These are phyloP conservation scores for Zymoseptoria tritici DNA, from an alignment of 2,329 filamentous ascomycete species.

Conservation along the genomic window DNA sequence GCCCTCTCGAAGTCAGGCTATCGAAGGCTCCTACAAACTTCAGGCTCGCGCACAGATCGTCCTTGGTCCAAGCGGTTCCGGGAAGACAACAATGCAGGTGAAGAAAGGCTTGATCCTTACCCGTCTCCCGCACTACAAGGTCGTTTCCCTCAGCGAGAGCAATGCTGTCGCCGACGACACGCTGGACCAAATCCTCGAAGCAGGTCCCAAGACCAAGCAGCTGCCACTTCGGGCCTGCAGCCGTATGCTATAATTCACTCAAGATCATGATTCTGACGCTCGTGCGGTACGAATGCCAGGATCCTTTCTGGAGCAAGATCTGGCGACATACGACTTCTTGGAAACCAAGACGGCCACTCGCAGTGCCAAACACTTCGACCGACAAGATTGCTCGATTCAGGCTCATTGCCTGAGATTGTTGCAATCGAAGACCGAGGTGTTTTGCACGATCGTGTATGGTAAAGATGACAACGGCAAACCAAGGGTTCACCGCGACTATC, in stretches of 20 bases:
- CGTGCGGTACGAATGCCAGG: background rate
- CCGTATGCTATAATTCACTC: background rate
- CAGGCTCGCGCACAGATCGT: background rate
- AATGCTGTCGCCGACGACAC: background rate
- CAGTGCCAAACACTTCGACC: background rate
- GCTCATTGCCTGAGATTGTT: background rate
- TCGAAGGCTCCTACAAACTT: background rate
- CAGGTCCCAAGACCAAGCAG: background rate
- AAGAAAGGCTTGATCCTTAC: background rate
- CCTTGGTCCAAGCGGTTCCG: background rate
- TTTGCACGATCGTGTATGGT: no score
- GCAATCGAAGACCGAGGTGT: background rate
- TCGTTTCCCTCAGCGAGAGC: background rate
- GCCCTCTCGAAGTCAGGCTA: background rate
- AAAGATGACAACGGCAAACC: background rate
- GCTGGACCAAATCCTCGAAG: background rate
- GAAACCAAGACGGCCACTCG: background rate
- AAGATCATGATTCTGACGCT: background rate
- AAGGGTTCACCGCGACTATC: background rate
- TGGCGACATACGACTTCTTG: background rate
- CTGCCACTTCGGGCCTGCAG: background rate
- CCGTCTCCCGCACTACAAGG: background rate
- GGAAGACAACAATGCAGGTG: background rate
- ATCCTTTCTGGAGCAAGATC: background rate
- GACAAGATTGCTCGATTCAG: background rate